Evolutionary conservation across 495 filamentous ascomycete species (phyloP).

Genomic region (Chaetomium cochliodes): DNA sequence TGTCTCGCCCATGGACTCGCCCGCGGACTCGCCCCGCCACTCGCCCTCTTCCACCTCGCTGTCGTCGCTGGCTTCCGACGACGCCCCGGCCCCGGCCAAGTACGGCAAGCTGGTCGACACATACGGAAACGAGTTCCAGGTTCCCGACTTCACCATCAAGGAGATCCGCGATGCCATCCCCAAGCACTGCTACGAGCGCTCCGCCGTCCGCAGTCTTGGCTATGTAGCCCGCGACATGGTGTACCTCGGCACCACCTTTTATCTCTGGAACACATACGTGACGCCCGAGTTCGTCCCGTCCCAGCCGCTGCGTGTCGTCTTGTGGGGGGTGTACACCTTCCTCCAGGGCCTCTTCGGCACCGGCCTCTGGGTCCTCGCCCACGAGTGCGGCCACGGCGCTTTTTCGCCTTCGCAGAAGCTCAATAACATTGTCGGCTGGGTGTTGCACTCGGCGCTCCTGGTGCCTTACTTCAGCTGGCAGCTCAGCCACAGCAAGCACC

Average conservation of each 20-base stretch:
- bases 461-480: slow-evolving; percentile 94
- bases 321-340: slow-evolving; percentile 72
- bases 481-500: slow-evolving; percentile 89
- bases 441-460: slow-evolving; percentile 76
- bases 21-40: slow-evolving; percentile 65
- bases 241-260: slow-evolving; percentile 63
- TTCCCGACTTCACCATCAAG: slow-evolving; percentile 78
- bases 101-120: slow-evolving; percentile 64
- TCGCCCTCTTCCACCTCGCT: slow-evolving; percentile 88
- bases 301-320: slow-evolving; percentile 52
- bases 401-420: slow-evolving; percentile 77
- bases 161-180: slow-evolving; percentile 80
- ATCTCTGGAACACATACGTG: slow-evolving; percentile 62
- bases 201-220: slow-evolving; percentile 55
- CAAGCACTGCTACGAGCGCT: slow-evolving; percentile 76
- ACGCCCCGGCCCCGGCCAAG: slow-evolving; percentile 26
- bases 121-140: slow-evolving; percentile 71
- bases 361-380: slow-evolving; percentile 80
- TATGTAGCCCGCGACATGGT: slow-evolving; percentile 72
- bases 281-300: slow-evolving; percentile 60
- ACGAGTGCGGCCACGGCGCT: slow-evolving; percentile 85
- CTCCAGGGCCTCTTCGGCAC: slow-evolving; percentile 75
- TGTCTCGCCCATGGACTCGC: slow-evolving; percentile 66
- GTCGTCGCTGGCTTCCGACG: slow-evolving; percentile 77
- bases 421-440: slow-evolving; percentile 84